phyloP scores from a whole-genome alignment of 441 rosid genomes.

The Erodium moschatum region DNA sequence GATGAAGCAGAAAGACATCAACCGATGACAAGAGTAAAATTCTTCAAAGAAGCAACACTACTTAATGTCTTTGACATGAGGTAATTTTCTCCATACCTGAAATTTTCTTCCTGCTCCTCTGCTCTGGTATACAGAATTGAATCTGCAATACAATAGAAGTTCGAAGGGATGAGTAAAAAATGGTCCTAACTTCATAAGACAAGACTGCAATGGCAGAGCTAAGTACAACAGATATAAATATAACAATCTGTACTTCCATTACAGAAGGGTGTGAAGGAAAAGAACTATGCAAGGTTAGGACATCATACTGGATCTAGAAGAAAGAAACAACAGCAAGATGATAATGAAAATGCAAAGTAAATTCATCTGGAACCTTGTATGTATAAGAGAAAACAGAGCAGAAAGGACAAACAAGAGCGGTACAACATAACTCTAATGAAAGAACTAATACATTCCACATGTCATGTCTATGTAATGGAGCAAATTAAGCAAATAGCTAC shows the following conservation, averaged over 20 bases:
- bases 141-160: slow-evolving; percentile 19
- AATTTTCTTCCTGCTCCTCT: neutral
- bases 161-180: neutral
- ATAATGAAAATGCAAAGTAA: neutral
- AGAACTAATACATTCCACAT: neutral
- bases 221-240: neutral
- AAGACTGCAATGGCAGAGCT: neutral
- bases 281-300: neutral
- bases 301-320: neutral
- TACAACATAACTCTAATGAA: neutral
- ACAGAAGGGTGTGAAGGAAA: neutral
- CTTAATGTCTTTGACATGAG: slow-evolving; percentile 4
- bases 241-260: neutral
- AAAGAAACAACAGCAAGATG: neutral
- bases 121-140: neutral
- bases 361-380: neutral
- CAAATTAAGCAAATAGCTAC: neutral
- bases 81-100: slow-evolving; percentile 4
- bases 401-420: neutral
- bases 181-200: neutral
- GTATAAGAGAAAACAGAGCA: neutral
- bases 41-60: neutral
- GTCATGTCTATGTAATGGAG: neutral
- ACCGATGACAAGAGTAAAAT: neutral
- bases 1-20: slow-evolving; percentile 14